Base-by-base conservation (phyloP, 2,329 filamentous ascomycete species). In the Parastagonospora avenae region DNA sequence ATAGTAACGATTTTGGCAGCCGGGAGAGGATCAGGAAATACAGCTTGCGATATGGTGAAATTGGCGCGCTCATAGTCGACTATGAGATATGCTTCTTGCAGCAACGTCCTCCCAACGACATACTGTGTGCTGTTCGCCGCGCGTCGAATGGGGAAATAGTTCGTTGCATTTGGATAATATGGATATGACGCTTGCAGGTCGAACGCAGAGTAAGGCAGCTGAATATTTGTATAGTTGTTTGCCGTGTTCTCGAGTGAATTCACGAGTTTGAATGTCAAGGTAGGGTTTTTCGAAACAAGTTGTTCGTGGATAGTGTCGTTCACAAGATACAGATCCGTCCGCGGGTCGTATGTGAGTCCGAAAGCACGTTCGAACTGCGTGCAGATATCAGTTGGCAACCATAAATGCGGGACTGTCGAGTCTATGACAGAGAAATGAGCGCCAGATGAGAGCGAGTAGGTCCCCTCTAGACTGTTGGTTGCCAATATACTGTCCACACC, bases 111-210 rank as follows among this genome's bases (percentile, higher is more conserved):
- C 7, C 88, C 88, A 28, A 90, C 79, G 12, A 85, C 82, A 63
- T 84, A 81, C 59, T 84, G 79, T 15, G 78, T 77, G 37, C 79
- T 78, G 54, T 82, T 79, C 31, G 80, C 68, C 11, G 84, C 76
- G 49, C 82, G 82, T 57, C 83, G 81, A 38, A 91, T 77, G 2
- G 87, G 86, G 52, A 91, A 90, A 63, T 90, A 91, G 15, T 51
- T 82, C 3, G 84, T 87, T 33, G 85, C 81, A 59, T 86, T 86
- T 48, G 83, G 74, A 11, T 87, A 74, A 8, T 80, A 82, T 64
- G 77, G 65, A 81, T 84, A 77, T 2, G 78, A 77, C 14, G 74
- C 63, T 48, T 75, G 64, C 2, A 79, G 67, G 53, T 81, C 77
- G 57, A 81, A 81, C 4, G 78, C 76, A 8, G 72, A 72, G 56